Evolutionary conservation across 148 eudicot genomes (phyloP), one percentile per base, ranked within the genome.

Genomic region (Rhododendron ferrugineum): DNA sequence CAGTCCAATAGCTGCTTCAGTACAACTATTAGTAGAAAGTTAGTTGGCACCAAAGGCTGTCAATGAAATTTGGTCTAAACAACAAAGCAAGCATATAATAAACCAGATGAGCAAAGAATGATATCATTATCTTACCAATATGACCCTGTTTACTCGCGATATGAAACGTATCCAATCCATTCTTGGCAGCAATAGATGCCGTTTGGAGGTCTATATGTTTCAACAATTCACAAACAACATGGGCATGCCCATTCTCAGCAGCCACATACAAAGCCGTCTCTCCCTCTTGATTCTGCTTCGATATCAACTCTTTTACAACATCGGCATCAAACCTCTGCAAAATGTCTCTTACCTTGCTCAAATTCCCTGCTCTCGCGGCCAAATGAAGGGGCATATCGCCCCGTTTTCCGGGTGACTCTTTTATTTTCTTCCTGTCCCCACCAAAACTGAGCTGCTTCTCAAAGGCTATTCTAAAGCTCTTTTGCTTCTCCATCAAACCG

Each of bases 71-170:
- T 30, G 11, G 11, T 62, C n/a, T 22, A 62, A 74, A 15, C 30
- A 75, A 74, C 84, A 81, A 74, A 46, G 5, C 23, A 37, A 75
- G 34, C 50, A n/a, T 46, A 83, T 37, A 37, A 16, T 86, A 23
- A 68, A 47, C 79, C 7, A 82, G 13, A 46, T 40, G 82, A 77
- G 37, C 18, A 78, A 84, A 77, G 4, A 32, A 78, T 7, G 62
- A 87, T 50, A 84, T 42, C 46, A 80, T 87, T 82, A 70, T 78
- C 90, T 90, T 89, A 97, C 99, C 99, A 86, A 93, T 85, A 92
- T 97, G 96, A 74, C 99, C 99, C 86, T 92, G 94, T 89, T 93
- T 92, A 14, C 98, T 95, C 82, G 98, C 98, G 81, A 97, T 89
- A 87, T 97, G 99, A 90, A 95, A 93, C 3, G 99, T 90, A 88